Percentiles rank a stretch among this genome's conserved stretches.
phyloP scores from a whole-genome alignment of 441 rosid genomes.

The Croton laevigatus region DNA sequence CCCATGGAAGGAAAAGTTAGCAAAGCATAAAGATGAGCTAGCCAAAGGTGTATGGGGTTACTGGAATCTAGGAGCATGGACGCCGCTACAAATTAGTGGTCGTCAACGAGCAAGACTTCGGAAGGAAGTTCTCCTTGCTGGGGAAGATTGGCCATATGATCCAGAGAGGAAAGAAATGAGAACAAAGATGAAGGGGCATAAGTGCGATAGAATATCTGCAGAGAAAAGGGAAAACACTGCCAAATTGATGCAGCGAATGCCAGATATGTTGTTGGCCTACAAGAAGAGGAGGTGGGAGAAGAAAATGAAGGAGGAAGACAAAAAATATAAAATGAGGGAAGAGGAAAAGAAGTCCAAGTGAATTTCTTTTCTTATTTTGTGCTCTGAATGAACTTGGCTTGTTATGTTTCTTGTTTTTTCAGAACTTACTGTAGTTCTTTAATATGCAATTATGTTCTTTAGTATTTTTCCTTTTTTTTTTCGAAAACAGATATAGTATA shows the following conservation, averaged over 20 bases:
- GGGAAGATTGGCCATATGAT: slow-evolving; percentile 87
- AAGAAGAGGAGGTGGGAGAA: slow-evolving; percentile 93
- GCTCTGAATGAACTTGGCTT: not conserved
- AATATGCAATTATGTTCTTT: not conserved
- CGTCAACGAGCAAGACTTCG: slow-evolving; percentile 82
- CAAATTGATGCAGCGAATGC: slow-evolving; percentile 83
- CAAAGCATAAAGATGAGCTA: slow-evolving; percentile 64
- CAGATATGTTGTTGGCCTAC: slow-evolving; percentile 63
- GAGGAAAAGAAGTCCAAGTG: not conserved
- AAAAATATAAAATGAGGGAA: slow-evolving; percentile 13
- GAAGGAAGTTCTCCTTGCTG: slow-evolving; percentile 69
- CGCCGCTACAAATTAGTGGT: slow-evolving; percentile 76
- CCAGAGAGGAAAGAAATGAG: slow-evolving; percentile 86
- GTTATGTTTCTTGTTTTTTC: no score
- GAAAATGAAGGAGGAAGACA: slow-evolving; percentile 38
- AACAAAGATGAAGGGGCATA: slow-evolving; percentile 79
- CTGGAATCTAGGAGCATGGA: slow-evolving; percentile 91
- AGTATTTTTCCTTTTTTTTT: not conserved
- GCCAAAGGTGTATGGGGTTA: slow-evolving; percentile 87
- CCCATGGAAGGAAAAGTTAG: slow-evolving; percentile 82
- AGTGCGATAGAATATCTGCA: slow-evolving; percentile 60
- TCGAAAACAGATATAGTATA: not conserved
- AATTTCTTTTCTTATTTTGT: no score
- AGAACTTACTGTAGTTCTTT: not conserved
- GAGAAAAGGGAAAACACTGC: slow-evolving; percentile 46